A percentile compares a stretch with the other conserved stretches of the same genome.
Evolutionary conservation across 176 grass and related monocot genomes (phyloP).

Genomic region (Cenchrus fungigraminus): DNA sequence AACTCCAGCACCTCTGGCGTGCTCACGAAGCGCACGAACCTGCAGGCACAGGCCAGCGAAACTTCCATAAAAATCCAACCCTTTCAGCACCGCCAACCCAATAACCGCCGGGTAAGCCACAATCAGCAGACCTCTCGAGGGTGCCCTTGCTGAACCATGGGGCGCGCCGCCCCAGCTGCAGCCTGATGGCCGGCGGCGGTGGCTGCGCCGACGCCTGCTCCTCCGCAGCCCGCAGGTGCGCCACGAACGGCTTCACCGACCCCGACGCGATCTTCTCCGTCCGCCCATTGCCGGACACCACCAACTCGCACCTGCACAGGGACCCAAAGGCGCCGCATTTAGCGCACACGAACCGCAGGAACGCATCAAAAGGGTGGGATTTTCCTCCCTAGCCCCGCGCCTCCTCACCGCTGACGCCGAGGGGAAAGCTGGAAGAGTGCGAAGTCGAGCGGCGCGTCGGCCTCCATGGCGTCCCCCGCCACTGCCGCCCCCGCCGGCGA

Average conservation of each 20-base stretch:
- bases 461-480: conserved; percentile 61
- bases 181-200: conserved; percentile 52
- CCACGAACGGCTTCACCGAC: conserved; percentile 84
- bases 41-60: conserved; percentile 45
- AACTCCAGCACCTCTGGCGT: conserved; percentile 95
- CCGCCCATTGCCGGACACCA: conserved; percentile 83
- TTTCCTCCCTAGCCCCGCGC: conserved; percentile 1
- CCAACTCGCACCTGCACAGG: conserved; percentile 84
- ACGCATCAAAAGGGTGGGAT: conserved; percentile 26
- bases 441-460: conserved; percentile 73
- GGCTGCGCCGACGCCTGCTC: conserved; percentile 66
- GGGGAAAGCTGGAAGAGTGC: conserved; percentile 97
- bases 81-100: background rate
- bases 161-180: conserved; percentile 66
- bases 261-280: conserved; percentile 98
- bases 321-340: conserved; percentile 31
- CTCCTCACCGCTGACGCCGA: conserved; percentile 73
- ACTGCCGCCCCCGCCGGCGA: conserved; percentile 7
- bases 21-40: conserved; percentile 96
- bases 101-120: background rate
- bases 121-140: conserved; percentile 77
- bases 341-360: conserved; percentile 23
- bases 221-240: conserved; percentile 84
- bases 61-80: conserved; percentile 30
- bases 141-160: conserved; percentile 97